These are phyloP conservation scores for Striga hermonthica DNA, from an alignment of 305 asterid genomes.

Conservation along the genomic window DNA sequence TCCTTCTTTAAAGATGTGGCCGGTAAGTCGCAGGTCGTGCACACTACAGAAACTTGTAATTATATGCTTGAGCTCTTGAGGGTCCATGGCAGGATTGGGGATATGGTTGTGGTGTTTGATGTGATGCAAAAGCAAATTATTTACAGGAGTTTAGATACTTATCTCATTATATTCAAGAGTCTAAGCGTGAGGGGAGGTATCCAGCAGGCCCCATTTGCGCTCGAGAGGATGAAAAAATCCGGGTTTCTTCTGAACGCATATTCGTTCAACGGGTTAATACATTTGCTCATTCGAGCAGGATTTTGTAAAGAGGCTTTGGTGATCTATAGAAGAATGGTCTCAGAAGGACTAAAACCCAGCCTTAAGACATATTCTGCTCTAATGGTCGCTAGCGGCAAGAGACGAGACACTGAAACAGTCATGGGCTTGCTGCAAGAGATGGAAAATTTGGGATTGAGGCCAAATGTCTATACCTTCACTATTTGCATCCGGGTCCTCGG, in stretches of 20 bases:
- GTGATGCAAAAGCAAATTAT: conserved; percentile 87
- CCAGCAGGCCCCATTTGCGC: conserved; percentile 64
- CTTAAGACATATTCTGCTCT: conserved; percentile 91
- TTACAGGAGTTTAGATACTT: conserved; percentile 73
- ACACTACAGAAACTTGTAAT: conserved; percentile 81
- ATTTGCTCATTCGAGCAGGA: conserved; percentile 80
- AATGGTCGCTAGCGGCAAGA: conserved; percentile 90
- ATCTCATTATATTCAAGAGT: conserved; percentile 69
- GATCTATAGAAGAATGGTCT: conserved; percentile 68
- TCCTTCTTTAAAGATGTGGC: conserved; percentile 56
- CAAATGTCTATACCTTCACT: conserved; percentile 85
- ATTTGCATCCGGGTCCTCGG: conserved; percentile 93
- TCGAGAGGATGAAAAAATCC: conserved; percentile 60
- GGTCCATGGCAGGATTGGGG: conserved; percentile 48
- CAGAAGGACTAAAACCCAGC: conserved; percentile 79
- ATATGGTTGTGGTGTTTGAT: conserved; percentile 81
- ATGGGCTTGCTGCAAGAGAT: conserved; percentile 75
- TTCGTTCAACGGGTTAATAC: conserved; percentile 90
- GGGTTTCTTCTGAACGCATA: conserved; percentile 81
- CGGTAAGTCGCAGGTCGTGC: conserved; percentile 56
- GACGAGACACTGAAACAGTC: conserved; percentile 72
- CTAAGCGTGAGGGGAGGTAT: conserved; percentile 70
- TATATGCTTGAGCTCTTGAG: conserved; percentile 84
- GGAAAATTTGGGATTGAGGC: conserved; percentile 76
- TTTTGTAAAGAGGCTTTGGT: conserved; percentile 63